Conservation (phyloP, 768 basidiomycete genomes). For the Crepidotus variabilis region DNA sequence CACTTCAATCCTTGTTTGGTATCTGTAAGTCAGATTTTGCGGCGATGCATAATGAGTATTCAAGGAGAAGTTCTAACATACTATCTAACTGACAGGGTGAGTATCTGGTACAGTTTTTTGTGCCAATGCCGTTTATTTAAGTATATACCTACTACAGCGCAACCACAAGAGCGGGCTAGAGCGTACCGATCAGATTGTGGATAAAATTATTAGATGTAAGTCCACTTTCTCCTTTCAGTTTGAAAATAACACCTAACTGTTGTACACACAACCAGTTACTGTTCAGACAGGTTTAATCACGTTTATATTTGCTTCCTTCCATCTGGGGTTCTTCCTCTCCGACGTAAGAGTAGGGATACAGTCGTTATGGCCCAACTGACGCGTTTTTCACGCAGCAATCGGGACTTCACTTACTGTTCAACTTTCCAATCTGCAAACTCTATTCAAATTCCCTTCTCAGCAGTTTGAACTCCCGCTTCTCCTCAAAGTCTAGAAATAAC, state of each 20-base stretch:
- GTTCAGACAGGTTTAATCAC: conserved; percentile 35
- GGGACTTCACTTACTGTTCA: conserved; percentile 14
- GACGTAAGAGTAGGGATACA: conserved; percentile 13
- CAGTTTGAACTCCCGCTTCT: conserved; percentile 13
- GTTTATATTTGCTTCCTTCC: conserved; percentile 27
- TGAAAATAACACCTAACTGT: neutral
- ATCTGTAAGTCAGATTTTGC: no score
- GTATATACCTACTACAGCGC: no score
- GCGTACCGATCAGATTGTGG: conserved; percentile 35
- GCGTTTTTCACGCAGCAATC: neutral
- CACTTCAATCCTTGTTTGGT: no score
- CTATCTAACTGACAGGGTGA: no score
- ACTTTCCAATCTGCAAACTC: conserved; percentile 17
- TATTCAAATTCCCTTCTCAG: conserved; percentile 19
- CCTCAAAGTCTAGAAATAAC: neutral
- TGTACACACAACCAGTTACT: conserved; percentile 22
- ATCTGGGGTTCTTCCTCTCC: conserved; percentile 27
- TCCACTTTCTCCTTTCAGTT: neutral
- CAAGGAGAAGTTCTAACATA: no score
- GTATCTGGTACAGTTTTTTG: no score
- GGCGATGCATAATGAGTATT: no score
- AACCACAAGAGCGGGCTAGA: conserved; percentile 39
- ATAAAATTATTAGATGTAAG: conserved; percentile 38
- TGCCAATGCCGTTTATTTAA: no score
- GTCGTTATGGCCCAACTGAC: neutral